Conservation (phyloP, 192 early-diverging fungal species). For the Gaertneriomyces semiglobifer region DNA sequence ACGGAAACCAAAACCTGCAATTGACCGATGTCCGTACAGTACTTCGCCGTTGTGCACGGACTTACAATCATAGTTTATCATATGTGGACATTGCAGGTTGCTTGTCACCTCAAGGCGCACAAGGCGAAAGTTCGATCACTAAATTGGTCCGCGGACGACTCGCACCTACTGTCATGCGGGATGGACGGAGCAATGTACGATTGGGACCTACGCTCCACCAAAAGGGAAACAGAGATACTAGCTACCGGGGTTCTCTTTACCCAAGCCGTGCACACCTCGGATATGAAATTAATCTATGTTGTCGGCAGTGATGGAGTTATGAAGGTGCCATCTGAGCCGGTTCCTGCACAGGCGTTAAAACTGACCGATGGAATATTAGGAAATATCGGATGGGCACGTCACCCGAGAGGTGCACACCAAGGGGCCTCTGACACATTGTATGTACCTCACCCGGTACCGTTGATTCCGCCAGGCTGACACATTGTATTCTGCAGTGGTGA, state of each 20-base stretch:
- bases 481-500: background rate
- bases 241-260: conserved; percentile 22
- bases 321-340: conserved; percentile 10
- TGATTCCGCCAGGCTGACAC: too few relatives aligned
- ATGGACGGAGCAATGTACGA: conserved; percentile 49
- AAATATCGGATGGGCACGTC: conserved; percentile 33
- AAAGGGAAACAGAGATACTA: conserved; percentile 37
- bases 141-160: conserved; percentile 54
- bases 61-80: conserved; percentile 46
- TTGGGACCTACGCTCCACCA: conserved; percentile 41
- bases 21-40: conserved; percentile 27
- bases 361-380: conserved; percentile 13
- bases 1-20: background rate
- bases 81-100: conserved; percentile 54
- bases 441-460: background rate
- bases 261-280: conserved; percentile 34
- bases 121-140: conserved; percentile 50
- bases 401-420: conserved; percentile 22
- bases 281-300: conserved; percentile 41
- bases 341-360: background rate
- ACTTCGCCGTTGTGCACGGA: conserved; percentile 55
- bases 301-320: conserved; percentile 36
- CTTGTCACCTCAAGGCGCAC: conserved; percentile 46
- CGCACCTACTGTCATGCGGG: conserved; percentile 44
- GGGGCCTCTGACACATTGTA: conserved; percentile 21